Conservation (phyloP, 805 yeast genomes). For the Suhomyces tanzawaensis region DNA sequence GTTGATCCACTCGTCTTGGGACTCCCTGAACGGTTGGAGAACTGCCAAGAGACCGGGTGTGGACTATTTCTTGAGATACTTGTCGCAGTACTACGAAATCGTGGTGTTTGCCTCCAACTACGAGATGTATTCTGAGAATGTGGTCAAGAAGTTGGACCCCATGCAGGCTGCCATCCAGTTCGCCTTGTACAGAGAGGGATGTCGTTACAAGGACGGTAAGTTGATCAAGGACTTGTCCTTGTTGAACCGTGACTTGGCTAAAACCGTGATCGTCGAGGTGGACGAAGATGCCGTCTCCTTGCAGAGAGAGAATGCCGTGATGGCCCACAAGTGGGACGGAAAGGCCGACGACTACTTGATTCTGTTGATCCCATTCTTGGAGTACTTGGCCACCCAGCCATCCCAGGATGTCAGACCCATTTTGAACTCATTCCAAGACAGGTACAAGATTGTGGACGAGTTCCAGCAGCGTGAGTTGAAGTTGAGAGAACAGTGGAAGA, state of each 20-base stretch:
- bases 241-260: constrained; percentile 85
- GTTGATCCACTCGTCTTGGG: constrained; percentile 89
- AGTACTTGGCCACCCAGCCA: constrained; percentile 86
- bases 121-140: constrained; percentile 79
- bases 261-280: constrained; percentile 77
- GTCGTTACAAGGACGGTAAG: constrained; percentile 84
- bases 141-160: constrained; percentile 89
- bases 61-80: constrained; percentile 91
- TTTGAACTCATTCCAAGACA: constrained; percentile 67
- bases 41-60: constrained; percentile 98
- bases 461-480: constrained; percentile 73
- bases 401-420: constrained; percentile 89
- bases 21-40: constrained; percentile 91
- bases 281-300: constrained; percentile 66
- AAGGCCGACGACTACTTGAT: constrained; percentile 75
- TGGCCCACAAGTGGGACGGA: constrained; percentile 85
- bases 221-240: constrained; percentile 85
- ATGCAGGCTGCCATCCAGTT: constrained; percentile 84
- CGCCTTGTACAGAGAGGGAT: constrained; percentile 86
- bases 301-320: constrained; percentile 95
- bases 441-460: constrained; percentile 68
- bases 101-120: constrained; percentile 86
- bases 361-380: constrained; percentile 85
- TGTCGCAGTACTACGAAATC: constrained; percentile 93
- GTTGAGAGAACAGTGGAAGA: constrained; percentile 69